phyloP scores from a whole-genome alignment of 2,329 filamentous ascomycete species.

The Talaromyces amestolkiae region DNA sequence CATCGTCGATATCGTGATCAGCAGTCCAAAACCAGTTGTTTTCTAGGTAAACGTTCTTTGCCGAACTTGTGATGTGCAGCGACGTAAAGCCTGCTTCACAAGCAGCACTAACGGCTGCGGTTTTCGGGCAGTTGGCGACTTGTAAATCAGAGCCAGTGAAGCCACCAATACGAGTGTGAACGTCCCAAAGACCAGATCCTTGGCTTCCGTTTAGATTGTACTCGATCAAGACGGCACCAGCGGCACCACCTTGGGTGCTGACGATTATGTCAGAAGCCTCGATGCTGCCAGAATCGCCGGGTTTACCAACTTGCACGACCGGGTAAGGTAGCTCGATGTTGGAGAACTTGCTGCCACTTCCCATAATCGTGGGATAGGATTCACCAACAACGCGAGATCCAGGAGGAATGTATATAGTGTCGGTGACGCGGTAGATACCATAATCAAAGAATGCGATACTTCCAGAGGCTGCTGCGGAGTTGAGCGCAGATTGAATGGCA shows the following conservation, averaged over 20 bases:
- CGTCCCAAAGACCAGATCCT: conserved; percentile 57
- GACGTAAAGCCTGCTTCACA: conserved; percentile 39
- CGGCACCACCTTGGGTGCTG: conserved; percentile 63
- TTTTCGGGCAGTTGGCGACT: conserved; percentile 44
- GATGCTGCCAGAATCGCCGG: conserved; percentile 62
- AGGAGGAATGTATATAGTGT: conserved; percentile 49
- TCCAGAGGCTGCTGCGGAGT: conserved; percentile 47
- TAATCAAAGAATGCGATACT: conserved; percentile 58
- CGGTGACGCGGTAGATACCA: conserved; percentile 52
- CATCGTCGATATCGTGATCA: conserved; percentile 57
- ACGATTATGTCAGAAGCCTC: conserved; percentile 73
- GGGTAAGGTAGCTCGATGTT: conserved; percentile 59
- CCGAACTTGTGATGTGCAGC: conserved; percentile 37
- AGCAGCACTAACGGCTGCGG: conserved; percentile 33
- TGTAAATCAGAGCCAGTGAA: conserved; percentile 51
- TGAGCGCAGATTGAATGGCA: conserved; percentile 58
- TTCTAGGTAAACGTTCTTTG: conserved; percentile 45
- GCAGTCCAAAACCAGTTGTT: conserved; percentile 55
- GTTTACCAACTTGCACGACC: conserved; percentile 64
- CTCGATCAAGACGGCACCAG: conserved; percentile 69
- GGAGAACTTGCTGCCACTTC: conserved; percentile 56
- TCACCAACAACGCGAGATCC: conserved; percentile 57
- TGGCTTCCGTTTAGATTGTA: conserved; percentile 63
- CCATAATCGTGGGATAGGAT: conserved; percentile 56
- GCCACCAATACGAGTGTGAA: conserved; percentile 53